Percentiles rank a stretch among this genome's conserved stretches.
These are phyloP conservation scores for Mallotus repandus DNA, from an alignment of 441 rosid species.

Conservation along the genomic window DNA sequence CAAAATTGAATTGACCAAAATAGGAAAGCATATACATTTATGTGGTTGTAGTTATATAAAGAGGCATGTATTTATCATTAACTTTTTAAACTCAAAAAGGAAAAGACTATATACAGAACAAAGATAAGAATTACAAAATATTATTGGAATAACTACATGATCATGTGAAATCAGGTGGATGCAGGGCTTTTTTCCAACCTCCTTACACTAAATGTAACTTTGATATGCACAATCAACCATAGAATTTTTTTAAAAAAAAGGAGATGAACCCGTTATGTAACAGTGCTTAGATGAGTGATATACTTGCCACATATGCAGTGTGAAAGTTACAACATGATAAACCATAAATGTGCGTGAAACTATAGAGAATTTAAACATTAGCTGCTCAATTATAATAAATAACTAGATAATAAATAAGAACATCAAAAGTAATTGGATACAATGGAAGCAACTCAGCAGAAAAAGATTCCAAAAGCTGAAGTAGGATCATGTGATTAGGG, in stretches of 20 bases:
- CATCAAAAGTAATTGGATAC: conserved; percentile 41
- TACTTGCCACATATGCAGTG: background rate
- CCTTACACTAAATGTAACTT: too few species aligned
- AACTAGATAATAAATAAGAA: conserved; percentile 12
- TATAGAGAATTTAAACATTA: background rate
- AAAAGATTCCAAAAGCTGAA: conserved; percentile 74
- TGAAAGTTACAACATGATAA: background rate
- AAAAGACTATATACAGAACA: background rate
- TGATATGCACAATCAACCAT: too few species aligned
- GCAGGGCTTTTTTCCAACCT: too few species aligned
- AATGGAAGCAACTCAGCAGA: conserved; percentile 69
- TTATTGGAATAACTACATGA: too few species aligned
- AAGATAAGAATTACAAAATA: background rate
- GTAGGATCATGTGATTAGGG: too few species aligned
- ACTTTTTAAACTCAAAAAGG: background rate
- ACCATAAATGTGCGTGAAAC: background rate
- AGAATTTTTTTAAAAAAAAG: too few species aligned
- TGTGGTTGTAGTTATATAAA: background rate
- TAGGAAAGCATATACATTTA: background rate
- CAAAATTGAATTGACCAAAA: background rate
- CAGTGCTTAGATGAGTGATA: background rate
- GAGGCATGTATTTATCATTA: background rate
- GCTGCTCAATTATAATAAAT: background rate
- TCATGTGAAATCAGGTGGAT: too few species aligned
- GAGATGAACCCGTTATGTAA: background rate